These are phyloP conservation scores for Kokia cookei DNA, from an alignment of 441 rosid species.

Conservation along the genomic window DNA sequence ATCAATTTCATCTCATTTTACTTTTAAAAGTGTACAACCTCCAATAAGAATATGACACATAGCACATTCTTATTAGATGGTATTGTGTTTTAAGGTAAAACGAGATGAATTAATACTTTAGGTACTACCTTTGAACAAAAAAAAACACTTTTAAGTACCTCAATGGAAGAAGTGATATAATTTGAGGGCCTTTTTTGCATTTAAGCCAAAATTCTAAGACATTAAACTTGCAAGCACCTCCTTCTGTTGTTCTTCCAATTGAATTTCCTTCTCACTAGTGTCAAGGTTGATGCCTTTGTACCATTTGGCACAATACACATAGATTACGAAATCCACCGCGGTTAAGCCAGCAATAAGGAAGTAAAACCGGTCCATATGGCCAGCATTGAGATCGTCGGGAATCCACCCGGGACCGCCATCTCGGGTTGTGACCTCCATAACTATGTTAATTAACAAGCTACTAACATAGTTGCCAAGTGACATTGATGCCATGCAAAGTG, in stretches of 20 bases:
- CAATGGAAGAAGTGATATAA: too few species aligned
- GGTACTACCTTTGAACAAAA: too few species aligned
- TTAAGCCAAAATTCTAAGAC: not conserved
- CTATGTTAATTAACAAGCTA: slow-evolving; percentile 64
- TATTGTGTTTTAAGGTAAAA: too few species aligned
- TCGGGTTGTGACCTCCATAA: slow-evolving; percentile 58
- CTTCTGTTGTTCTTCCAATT: slow-evolving; percentile 6
- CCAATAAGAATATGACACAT: too few species aligned
- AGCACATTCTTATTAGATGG: too few species aligned
- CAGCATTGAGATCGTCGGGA: slow-evolving; percentile 55
- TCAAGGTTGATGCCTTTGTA: slow-evolving; percentile 58
- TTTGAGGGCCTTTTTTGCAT: too few species aligned
- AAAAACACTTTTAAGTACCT: too few species aligned
- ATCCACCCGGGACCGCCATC: slow-evolving; percentile 76
- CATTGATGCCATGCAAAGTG: slow-evolving; percentile 92
- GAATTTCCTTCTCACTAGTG: slow-evolving; percentile 11
- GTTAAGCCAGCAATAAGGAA: slow-evolving; percentile 58
- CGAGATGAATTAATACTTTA: too few species aligned
- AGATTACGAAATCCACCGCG: slow-evolving; percentile 58
- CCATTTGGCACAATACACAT: slow-evolving; percentile 68
- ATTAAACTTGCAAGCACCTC: slow-evolving; percentile 15
- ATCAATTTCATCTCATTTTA: too few species aligned
- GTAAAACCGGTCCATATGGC: slow-evolving; percentile 79
- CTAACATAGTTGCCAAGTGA: slow-evolving; percentile 83
- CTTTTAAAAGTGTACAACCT: too few species aligned